Base-by-base conservation (phyloP, 495 filamentous ascomycete species). In the Penicillium argentinense region DNA sequence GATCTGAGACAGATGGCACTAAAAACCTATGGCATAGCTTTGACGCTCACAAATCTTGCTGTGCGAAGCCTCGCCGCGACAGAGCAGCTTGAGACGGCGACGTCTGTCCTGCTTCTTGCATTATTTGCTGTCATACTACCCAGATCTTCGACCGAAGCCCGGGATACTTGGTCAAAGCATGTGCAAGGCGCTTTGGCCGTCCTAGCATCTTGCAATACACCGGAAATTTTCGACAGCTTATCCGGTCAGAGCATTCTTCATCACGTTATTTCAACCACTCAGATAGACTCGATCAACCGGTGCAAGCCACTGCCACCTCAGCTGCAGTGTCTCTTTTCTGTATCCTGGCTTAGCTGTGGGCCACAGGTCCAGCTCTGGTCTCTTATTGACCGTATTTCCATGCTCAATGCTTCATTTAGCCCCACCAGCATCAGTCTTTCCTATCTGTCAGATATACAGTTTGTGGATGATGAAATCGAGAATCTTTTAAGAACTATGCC, bases 191-290 rank as follows among this genome's bases (percentile, higher is more conserved):
- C 33, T 3, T 21, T 39, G 23, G 34, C 44, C 4, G 25, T 39
- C 28, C 13, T 47, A 4, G 44, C 33, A 39, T 19, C 30, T 9
- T 29, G 25, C n/a, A n/a, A n/a, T 14, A 14, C 44, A 3, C 5
- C 33, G n/a, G 19, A 33, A 14, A n/a, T 26, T 4, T 47, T 47
- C 24, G 14, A 47, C 3, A 32, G 2, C 9, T 11, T 6, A 11
- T 9, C 34, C 8, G 44, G 44, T 13, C 44, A 39, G 19, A 9
- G 44, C n/a, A n/a, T 47, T 47, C 44, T 47, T 8, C 44, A 47
- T 24, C 44, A 47, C 17, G 30, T 47, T 5, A 39, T 47, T 22
- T 39, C 33, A 0, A 25, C 23, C 4, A 24, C 39, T 4, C 44
- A 47, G 26, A 28, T 47, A 14, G 44, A 47, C 13, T 39, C 11